Percentiles rank a stretch among this genome's conserved stretches.
Evolutionary conservation across 2,329 filamentous ascomycete genomes (phyloP).

Genomic region (Epichloe typhina): DNA sequence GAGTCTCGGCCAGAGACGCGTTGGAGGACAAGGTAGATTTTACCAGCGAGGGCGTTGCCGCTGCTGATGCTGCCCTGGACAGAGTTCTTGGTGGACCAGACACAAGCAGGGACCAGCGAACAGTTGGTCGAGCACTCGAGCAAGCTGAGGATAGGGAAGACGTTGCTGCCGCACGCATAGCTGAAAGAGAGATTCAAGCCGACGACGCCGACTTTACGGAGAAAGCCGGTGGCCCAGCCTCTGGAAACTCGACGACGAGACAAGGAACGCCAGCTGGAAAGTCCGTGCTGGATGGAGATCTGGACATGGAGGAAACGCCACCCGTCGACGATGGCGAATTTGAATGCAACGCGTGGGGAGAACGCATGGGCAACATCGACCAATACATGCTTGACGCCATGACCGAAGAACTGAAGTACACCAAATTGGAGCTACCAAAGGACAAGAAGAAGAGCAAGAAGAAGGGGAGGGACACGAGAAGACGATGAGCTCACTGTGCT

Average conservation of each 20-base stretch:
- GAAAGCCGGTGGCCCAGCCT: conserved; percentile 32
- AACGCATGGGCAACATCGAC: conserved; percentile 49
- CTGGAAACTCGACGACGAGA: conserved; percentile 35
- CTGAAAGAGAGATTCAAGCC: conserved; percentile 77
- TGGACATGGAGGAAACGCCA: conserved; percentile 17
- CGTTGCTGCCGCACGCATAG: conserved; percentile 71
- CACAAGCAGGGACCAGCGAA: conserved; percentile 46
- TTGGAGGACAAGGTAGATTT: conserved; percentile 45
- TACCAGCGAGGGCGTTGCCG: conserved; percentile 42
- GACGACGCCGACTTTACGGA: conserved; percentile 80
- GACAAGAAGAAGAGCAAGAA: conserved; percentile 52
- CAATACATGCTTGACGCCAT: conserved; percentile 64
- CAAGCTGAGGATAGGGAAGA: conserved; percentile 90
- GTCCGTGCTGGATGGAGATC: conserved; percentile 19
- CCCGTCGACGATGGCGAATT: conserved; percentile 21
- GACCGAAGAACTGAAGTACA: conserved; percentile 45
- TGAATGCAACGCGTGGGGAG: conserved; percentile 48
- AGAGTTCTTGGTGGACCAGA: conserved; percentile 60
- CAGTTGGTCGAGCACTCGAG: conserved; percentile 62
- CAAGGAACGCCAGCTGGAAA: conserved; percentile 36
- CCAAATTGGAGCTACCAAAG: conserved; percentile 48
- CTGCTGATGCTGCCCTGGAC: conserved; percentile 74
- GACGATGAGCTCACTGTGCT: conserved; percentile 19
- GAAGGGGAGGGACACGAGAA: conserved; percentile 44
- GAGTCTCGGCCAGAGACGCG: conserved; percentile 58